Evolutionary conservation across 257 asterid genomes (phyloP), one percentile per base, ranked within the genome.

Genomic region (Asclepias syriaca): DNA sequence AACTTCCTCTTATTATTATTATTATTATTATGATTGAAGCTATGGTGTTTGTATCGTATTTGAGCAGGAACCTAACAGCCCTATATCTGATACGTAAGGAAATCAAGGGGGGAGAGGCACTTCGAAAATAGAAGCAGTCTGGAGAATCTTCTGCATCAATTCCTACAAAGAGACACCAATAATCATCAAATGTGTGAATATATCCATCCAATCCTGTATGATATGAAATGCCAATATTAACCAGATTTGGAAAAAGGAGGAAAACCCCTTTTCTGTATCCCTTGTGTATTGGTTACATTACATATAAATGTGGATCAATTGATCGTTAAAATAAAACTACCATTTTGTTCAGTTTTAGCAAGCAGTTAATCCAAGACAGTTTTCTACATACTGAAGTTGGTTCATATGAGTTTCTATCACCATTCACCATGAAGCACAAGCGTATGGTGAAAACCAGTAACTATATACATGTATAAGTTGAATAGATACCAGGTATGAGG

Each of bases 11-110:
- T 40, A 54, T 24, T 75, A 6, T 34, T 40, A 54, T 24, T 75
- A 24, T 24, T 24, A 24, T 24, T 24, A 24, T n/a, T n/a, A n/a
- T n/a, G n/a, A n/a, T n/a, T n/a, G 8, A 60, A 57, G 51, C 70
- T 49, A 13, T 60, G 46, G 29, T 16, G 39, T 51, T 69, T 16
- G 3, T 69, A 29, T 69, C 29, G 66, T 75, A 54, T 69, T 60
- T 68, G 24, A 63, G 55, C 71, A 75, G 79, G 75, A 34, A 12
- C 45, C 50, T 49, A 69, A 66, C 66, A 51, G 75, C 71, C 24
- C 40, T 51, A 21, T 46, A 59, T 69, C 79, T 12, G 71, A 53
- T 15, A 37, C 8, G 34, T 60, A 70, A 65, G 65, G 75, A 75
- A 60, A 32, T 43, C 43, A 2, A 34, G 18, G 53, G 0, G 0